Conservation (phyloP, 352 stramenopile species). For the Phytophthora meadii region DNA sequence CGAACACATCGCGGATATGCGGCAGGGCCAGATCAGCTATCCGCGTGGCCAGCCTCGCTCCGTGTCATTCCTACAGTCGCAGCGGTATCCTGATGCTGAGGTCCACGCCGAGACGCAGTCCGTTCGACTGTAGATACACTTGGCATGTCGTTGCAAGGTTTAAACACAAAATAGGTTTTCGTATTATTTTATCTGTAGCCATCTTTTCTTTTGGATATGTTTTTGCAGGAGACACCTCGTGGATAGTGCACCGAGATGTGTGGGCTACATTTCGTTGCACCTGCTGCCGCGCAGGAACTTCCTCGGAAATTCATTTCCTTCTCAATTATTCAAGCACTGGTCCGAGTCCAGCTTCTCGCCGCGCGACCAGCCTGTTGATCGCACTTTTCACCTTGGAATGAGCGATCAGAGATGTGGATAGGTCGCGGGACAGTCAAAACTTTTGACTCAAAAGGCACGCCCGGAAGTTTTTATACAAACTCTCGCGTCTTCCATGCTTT, state of each 20-base stretch:
- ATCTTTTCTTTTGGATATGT: no score
- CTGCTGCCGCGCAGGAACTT: neutral
- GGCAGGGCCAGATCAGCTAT: conserved; percentile 58
- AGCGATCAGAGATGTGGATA: conserved; percentile 26
- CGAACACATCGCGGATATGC: conserved; percentile 48
- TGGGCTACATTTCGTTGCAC: neutral
- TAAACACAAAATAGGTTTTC: conserved; percentile 17
- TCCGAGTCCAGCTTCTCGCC: conserved; percentile 8
- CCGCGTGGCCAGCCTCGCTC: conserved; percentile 64
- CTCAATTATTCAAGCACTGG: conserved; percentile 12
- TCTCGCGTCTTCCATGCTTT: neutral
- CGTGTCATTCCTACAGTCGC: conserved; percentile 75
- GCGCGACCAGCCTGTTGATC: conserved; percentile 13
- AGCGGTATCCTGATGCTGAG: conserved; percentile 74
- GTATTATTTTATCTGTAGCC: conserved; percentile 7
- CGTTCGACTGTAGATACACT: conserved; percentile 44
- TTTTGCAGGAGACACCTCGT: no score
- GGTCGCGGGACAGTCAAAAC: conserved; percentile 3
- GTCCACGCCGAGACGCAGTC: conserved; percentile 70
- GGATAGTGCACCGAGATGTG: no score
- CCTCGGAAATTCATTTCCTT: neutral
- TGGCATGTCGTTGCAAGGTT: neutral
- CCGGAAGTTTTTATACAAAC: conserved; percentile 1
- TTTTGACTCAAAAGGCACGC: conserved; percentile 2
- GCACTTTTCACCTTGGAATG: conserved; percentile 20